Base-by-base conservation (phyloP, 306 rosid species). In the Chamaecrista fasciculata region DNA sequence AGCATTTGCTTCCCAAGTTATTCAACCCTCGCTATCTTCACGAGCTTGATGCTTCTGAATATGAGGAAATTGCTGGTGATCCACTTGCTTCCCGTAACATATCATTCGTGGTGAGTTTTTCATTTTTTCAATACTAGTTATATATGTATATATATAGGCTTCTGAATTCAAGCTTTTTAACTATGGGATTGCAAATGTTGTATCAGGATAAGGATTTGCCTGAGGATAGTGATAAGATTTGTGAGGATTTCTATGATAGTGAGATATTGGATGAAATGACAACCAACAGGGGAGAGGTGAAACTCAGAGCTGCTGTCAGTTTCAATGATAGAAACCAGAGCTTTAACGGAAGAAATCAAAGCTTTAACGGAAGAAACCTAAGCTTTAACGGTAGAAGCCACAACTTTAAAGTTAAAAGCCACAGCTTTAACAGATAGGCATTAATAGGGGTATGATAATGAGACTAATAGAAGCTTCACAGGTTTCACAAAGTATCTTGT, bases 31-130 rank as follows among this genome's bases (percentile, higher is more conserved):
- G 11, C 31, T 76, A 88, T 78, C 85, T 93, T 57, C 88, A 79
- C 69, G 98, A 93, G 76, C 87, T 93, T 12, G 97, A 93, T 71
- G 92, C 97, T 58, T 86, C 94, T n/a, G 98, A 85, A 51, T 93
- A 87, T 18, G 97, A 93, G 84, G 97, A 93, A 83, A 57, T 90
- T 33, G 44, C 69, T 0, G 91, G 97, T 31, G 75, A 81, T 57
- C 85, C 88, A 3, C 66, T 16, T 18, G 51, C 25, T 24, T 11
- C 18, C 34, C 77, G 4, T 6, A 69, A 15, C 18, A 29, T 69
- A 33, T 24, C 68, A 33, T 9, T 67, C 10, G 51, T 15, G 84
- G 87, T 83, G 60, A 2, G 39, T 29, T 25, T 52, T 20, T 67
- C 50, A 20, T 7, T 71, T 48, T 70, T 49, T 47, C 46, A 28